phyloP scores from a whole-genome alignment of 257 asterid genomes.

The Primulina eburnea region DNA sequence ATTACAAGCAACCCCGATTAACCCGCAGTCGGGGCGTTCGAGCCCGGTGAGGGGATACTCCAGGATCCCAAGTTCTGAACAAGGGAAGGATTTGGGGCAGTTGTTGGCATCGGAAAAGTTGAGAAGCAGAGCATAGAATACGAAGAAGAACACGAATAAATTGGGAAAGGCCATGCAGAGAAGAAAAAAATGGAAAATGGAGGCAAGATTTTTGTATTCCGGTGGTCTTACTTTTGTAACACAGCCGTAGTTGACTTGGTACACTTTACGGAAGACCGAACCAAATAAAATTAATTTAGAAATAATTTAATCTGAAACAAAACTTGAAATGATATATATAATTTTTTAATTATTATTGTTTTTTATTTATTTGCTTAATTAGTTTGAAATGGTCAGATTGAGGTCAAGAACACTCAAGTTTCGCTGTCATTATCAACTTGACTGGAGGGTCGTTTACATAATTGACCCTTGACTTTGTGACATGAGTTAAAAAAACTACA shows the following conservation, averaged over 20 bases:
- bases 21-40: conserved; percentile 29
- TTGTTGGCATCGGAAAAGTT: conserved; percentile 17
- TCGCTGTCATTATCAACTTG: too few relatives aligned
- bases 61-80: conserved; percentile 28
- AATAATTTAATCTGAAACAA: too few relatives aligned
- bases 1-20: conserved; percentile 23
- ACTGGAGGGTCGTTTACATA: not conserved
- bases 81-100: conserved; percentile 29
- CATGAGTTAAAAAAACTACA: not conserved
- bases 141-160: conserved; percentile 5
- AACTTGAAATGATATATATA: too few relatives aligned
- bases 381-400: not conserved
- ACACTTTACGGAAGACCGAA: conserved; percentile 10
- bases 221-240: not conserved
- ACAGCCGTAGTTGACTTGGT: conserved; percentile 18
- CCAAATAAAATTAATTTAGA: too few relatives aligned
- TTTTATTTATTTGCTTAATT: too few relatives aligned
- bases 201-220: not conserved
- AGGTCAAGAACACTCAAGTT: not conserved
- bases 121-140: conserved; percentile 3
- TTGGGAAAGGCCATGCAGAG: conserved; percentile 5
- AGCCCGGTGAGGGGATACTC: conserved; percentile 28
- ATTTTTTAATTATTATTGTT: too few relatives aligned
- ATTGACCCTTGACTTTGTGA: not conserved
- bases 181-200: not conserved